These are phyloP conservation scores for Hysterangium stoloniferum DNA, from an alignment of 768 basidiomycete species.

Conservation along the genomic window DNA sequence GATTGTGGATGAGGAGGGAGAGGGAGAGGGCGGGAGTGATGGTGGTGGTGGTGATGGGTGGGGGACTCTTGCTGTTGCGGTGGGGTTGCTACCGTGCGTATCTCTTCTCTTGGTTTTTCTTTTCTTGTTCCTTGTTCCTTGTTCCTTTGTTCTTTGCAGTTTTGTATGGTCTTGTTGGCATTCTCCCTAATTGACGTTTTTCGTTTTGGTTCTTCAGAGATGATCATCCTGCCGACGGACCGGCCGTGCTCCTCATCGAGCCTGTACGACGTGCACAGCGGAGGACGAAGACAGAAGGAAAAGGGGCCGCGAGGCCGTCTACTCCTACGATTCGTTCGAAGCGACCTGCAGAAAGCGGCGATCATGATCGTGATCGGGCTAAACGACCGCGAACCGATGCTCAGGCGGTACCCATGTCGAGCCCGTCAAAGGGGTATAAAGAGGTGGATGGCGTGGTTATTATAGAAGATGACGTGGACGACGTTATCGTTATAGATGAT, in stretches of 20 bases:
- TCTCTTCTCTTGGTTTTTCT: not conserved
- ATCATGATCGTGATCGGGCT: slow-evolving; percentile 48
- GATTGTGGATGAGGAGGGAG: slow-evolving; percentile 84
- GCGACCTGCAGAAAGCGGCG: slow-evolving; percentile 43
- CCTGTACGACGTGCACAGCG: slow-evolving; percentile 52
- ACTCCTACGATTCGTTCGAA: slow-evolving; percentile 71
- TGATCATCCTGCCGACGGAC: slow-evolving; percentile 43
- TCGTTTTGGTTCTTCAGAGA: slow-evolving; percentile 31
- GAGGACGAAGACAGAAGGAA: slow-evolving; percentile 28
- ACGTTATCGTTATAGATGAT: slow-evolving; percentile 19
- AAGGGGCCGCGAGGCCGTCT: no score
- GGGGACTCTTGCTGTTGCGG: slow-evolving; percentile 61
- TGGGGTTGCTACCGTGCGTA: slow-evolving; percentile 67
- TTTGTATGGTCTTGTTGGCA: no score
- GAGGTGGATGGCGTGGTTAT: slow-evolving; percentile 72
- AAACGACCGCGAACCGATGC: slow-evolving; percentile 42
- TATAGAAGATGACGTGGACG: slow-evolving; percentile 46
- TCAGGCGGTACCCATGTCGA: slow-evolving; percentile 9
- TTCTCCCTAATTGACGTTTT: no score
- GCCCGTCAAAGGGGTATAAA: slow-evolving; percentile 37
- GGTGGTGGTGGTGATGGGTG: no score
- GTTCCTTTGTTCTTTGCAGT: no score
- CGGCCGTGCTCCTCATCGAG: slow-evolving; percentile 55
- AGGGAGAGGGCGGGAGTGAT: no score
- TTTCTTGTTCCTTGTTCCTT: slow-evolving; percentile 7